Conservation (phyloP, 192 early-diverging fungal genomes). For the Lobulomyces angularis region DNA sequence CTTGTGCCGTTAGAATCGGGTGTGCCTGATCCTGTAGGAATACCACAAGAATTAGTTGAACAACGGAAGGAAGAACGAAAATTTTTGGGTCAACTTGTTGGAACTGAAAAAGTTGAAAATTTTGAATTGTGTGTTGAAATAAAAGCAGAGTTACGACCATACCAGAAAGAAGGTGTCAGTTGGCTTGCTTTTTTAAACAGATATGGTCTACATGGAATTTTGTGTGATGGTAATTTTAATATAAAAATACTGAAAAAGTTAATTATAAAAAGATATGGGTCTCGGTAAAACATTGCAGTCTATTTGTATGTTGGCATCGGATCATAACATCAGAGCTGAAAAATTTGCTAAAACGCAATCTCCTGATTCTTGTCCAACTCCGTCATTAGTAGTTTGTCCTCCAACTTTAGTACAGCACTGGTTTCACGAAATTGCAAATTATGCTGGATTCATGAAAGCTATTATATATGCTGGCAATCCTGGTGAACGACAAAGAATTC, state of each 20-base stretch:
- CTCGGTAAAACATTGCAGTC: constrained; percentile 95
- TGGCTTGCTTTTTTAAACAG: constrained; percentile 97
- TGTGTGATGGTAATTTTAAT: constrained; percentile 74
- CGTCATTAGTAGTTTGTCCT: constrained; percentile 90
- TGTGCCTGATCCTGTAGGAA: constrained; percentile 82
- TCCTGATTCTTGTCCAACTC: constrained; percentile 56
- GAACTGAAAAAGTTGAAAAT: constrained; percentile 73
- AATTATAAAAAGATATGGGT: constrained; percentile 96
- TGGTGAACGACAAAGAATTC: constrained; percentile 49
- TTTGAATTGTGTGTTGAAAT: constrained; percentile 79
- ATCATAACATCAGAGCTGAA: constrained; percentile 61
- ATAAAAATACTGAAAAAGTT: too few species aligned
- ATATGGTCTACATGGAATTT: constrained; percentile 91
- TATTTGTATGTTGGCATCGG: constrained; percentile 85
- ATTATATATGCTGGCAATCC: constrained; percentile 78
- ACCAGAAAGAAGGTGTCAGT: constrained; percentile 97
- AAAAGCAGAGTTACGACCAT: constrained; percentile 83
- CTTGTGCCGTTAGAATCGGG: constrained; percentile 91
- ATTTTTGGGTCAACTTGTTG: constrained; percentile 90
- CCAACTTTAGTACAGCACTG: constrained; percentile 92
- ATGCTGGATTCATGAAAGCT: constrained; percentile 60
- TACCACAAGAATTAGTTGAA: constrained; percentile 63
- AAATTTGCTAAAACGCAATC: constrained; percentile 36
- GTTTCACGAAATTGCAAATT: constrained; percentile 83
- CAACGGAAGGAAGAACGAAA: constrained; percentile 78